Evolutionary conservation across 371 early-diverging fungal genomes (phyloP).

Genomic region (Mycotypha africana): DNA sequence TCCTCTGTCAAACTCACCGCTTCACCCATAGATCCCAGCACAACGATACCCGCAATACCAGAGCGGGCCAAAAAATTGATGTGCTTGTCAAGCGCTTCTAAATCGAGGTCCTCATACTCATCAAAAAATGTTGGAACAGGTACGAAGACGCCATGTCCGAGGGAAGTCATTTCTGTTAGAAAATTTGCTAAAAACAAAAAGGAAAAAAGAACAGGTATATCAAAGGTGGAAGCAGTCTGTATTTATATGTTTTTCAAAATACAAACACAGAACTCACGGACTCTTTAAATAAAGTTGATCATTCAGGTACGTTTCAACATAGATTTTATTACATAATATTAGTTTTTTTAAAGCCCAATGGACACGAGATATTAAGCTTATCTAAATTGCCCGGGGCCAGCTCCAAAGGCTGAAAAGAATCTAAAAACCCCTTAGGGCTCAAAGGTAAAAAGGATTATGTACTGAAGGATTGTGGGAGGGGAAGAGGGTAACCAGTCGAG

Average conservation of each 20-base stretch:
- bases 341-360: too few relatives aligned
- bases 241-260: not conserved
- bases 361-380: too few relatives aligned
- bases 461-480: too few relatives aligned
- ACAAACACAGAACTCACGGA: not conserved
- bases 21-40: conserved; percentile 44
- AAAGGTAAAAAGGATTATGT: too few relatives aligned
- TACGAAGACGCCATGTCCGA: conserved; percentile 33
- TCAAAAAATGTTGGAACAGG: conserved; percentile 45
- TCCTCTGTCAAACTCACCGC: conserved; percentile 35
- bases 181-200: not conserved
- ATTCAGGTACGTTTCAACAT: too few relatives aligned
- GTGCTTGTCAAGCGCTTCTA: conserved; percentile 34
- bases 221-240: too few relatives aligned
- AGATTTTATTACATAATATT: too few relatives aligned
- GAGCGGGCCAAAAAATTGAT: conserved; percentile 28
- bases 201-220: not conserved
- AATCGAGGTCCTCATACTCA: conserved; percentile 39
- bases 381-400: too few relatives aligned
- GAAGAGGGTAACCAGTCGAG: too few relatives aligned
- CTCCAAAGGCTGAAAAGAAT: too few relatives aligned
- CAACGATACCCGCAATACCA: conserved; percentile 41
- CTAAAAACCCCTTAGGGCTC: too few relatives aligned
- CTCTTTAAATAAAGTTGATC: not conserved
- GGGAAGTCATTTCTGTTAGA: conserved; percentile 11